Evolutionary conservation across 129 eudicot species (phyloP), one percentile per base, ranked within the genome.

Genomic region (Glebionis coronaria): DNA sequence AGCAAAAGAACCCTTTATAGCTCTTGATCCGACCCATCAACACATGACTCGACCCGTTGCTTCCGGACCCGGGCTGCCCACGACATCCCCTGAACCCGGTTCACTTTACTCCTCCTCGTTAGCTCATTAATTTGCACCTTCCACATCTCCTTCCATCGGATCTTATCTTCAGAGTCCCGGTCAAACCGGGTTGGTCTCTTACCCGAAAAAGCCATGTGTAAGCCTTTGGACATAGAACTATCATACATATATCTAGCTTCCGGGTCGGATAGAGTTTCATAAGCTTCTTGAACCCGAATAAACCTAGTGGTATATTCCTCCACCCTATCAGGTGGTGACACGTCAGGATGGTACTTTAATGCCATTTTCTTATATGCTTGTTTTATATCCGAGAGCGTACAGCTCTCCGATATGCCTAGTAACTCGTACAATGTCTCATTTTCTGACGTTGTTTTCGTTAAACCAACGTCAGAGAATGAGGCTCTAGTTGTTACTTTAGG

Each of bases 261-360:
- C 18, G 86, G 90, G 68, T 84, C 90, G 29, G 83, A 81, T 38
- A 84, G 59, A 0, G 90, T 84, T 72, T 84, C 84, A 14, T 84
- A 84, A 12, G 90, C 90, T 59, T 84, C 83, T 38, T 81, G 83
- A 5, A 84, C 86, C 66, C 38, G 77, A 71, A 84, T 84, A 20
- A 84, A 84, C 71, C 68, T 72, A 18, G 56, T 44, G 0, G 86
- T 84, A 38, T 74, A 68, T 69, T 84, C 86, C 79, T 62, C 78
- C 56, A 62, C 15, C 68, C 63, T 54, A 3, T 72, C 85, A 9
- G 85, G 81, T 8, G 91, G 88, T 40, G 88, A 85, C 53, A 82
- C 91, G 62, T 85, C 75, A 14, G 67, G 75, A 44, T 58, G 67
- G 31, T 70, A 70, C 71, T 79, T 82, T 3, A 82, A 67, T 27